Conservation (phyloP, 2,329 filamentous ascomycete genomes). For the Aspergillus vadensis region DNA sequence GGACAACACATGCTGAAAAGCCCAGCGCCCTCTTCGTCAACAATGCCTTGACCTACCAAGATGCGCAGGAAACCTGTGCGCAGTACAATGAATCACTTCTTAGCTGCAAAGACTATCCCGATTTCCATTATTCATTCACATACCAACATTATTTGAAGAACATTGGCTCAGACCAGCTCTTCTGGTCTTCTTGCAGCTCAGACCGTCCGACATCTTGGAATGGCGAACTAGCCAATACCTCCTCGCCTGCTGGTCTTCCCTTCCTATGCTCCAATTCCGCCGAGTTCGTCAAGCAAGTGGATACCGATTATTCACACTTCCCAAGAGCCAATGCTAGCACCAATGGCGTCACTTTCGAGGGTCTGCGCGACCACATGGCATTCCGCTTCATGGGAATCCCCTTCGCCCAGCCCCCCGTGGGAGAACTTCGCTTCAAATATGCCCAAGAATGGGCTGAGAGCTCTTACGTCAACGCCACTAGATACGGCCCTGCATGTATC, state of each 20-base stretch:
- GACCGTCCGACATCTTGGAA: not conserved
- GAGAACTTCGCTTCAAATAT: slow-evolving; percentile 12
- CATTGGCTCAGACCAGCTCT: not conserved
- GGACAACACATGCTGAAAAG: not conserved
- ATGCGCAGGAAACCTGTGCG: not conserved
- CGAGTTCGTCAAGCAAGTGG: not conserved
- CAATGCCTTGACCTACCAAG: not conserved
- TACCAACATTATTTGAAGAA: not conserved
- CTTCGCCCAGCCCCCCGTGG: slow-evolving; percentile 8
- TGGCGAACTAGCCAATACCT: not conserved
- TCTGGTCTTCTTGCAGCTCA: not conserved
- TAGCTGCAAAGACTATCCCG: not conserved
- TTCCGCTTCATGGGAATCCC: slow-evolving; percentile 5
- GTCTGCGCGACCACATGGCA: not conserved
- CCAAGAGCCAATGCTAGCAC: not conserved
- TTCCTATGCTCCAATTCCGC: not conserved
- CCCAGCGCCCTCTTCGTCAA: not conserved
- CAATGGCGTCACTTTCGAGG: not conserved
- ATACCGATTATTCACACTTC: not conserved
- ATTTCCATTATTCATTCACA: not conserved
- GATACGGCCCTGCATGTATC: slow-evolving; percentile 3
- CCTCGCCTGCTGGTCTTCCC: not conserved
- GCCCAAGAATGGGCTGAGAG: not conserved
- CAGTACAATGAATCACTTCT: not conserved
- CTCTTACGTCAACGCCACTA: not conserved